Evolutionary conservation across 225 moss, liverwort and hornwort species (phyloP), one percentile per base, ranked within the genome.

Genomic region (Straminergon stramineum): DNA sequence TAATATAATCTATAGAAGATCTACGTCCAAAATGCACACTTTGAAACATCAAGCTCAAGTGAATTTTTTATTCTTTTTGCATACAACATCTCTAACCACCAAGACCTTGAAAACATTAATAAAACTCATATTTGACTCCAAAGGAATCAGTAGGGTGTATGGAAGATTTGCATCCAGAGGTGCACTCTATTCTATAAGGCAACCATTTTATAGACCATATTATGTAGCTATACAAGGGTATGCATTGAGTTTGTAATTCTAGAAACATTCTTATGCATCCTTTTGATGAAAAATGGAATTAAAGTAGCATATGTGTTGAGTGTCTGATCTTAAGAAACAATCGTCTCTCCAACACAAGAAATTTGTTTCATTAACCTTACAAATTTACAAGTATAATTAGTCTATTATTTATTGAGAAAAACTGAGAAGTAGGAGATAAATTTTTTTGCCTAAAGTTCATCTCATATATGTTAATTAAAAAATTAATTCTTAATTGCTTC

Each of bases 101-200:
- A 0, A 26, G 11, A 26, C 1, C 11, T n/a, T 79, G 7, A 57
- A 79, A 57, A 78, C 17, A 56, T 37, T 26, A 37, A 37, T 1
- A 2, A 56, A 79, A 19, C 6, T 79, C 0, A 0, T n/a, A 53
- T 57, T 79, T 79, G 5, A 2, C 5, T 2, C 0, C 2, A 0
- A 78, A 13, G 4, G 1, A 52, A 34, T 76, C 48, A 8, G 7
- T 32, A 41, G 20, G 13, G 3, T 5, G 22, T 22, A 13, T 35
- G 2, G 1, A 55, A 78, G 9, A 14, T 35, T 77, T 78, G 9
- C 23, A 55, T 35, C 9, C 9, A 53, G 1, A 12, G 0, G 0
- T 13, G 32, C 9, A 75, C 0, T 22, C 7, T 76, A 21, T 77
- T 74, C 12, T 14, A 55, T 0, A 14, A 1, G 13, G 6, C 13